Evolutionary conservation across 352 stramenopile genomes (phyloP).

Genomic region (Globisporangium canariense): DNA sequence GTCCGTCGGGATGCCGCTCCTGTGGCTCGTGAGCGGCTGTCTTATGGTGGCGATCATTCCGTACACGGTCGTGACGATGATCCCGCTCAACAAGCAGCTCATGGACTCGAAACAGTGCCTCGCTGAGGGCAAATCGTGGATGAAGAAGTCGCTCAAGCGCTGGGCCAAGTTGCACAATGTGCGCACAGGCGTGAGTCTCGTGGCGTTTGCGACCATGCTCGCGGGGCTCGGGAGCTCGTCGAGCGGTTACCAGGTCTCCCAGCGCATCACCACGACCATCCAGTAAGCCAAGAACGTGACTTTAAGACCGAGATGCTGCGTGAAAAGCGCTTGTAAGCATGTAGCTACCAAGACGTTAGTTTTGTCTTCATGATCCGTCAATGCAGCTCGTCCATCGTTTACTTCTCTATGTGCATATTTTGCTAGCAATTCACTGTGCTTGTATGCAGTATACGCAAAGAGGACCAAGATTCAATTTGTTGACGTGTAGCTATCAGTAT

Average conservation of each 20-base stretch:
- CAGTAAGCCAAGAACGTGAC: too few relatives aligned
- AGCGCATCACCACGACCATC: neutral
- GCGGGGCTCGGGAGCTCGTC: constrained; percentile 36
- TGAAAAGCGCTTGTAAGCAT: too few relatives aligned
- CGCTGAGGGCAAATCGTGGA: constrained; percentile 36
- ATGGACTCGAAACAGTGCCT: constrained; percentile 42
- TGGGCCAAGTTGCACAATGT: constrained; percentile 61
- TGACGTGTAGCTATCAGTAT: neutral
- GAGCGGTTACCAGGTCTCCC: neutral
- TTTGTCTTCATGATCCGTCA: neutral
- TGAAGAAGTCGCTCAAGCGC: constrained; percentile 44
- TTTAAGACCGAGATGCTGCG: too few relatives aligned
- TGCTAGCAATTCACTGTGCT: neutral
- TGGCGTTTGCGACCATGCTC: constrained; percentile 60
- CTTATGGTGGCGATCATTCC: constrained; percentile 60
- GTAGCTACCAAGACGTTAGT: neutral
- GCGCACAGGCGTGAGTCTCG: constrained; percentile 42
- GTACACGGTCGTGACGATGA: constrained; percentile 69
- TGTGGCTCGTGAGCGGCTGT: constrained; percentile 28
- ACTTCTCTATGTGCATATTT: neutral
- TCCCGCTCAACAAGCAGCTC: constrained; percentile 59
- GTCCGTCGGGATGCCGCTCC: neutral
- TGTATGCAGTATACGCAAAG: neutral
- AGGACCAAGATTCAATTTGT: neutral
- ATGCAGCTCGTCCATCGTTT: neutral